Evolutionary conservation across 352 stramenopile genomes (phyloP), one percentile per base, ranked within the genome.

Genomic region (Phytophthora pistaciae): DNA sequence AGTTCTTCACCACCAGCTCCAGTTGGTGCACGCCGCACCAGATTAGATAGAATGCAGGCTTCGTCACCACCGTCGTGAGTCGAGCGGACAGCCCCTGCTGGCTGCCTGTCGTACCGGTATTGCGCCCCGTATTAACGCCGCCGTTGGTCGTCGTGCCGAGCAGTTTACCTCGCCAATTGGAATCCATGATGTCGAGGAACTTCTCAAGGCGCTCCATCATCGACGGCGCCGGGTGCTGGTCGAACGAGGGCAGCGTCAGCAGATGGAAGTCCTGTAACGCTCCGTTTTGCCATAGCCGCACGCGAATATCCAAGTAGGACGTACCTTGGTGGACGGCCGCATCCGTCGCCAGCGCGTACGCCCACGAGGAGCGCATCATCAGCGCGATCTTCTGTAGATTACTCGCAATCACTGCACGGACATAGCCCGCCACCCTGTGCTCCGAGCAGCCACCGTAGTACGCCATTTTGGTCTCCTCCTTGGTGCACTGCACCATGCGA

Each of bases 321-420:
- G 81, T 87, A n/a, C 60, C 56, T 70, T 90, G 81, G 64, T 92
- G 82, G 25, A 69, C 42, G n/a, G 78, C 64, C 14, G 82, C 77
- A 10, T 91, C 82, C 0, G 79, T 87, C 16, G 76, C 71, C 49
- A 91, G 67, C 6, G 78, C 64, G 60, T 85, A 91, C 10, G 82
- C 58, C 84, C 84, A 91, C 14, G 80, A 80, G 2, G 73, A 69
- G 55, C 84, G 84, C 84, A 91, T 87, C 82, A 91, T 84, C 54
- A 78, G 75, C 52, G 82, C 82, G 33, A 90, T 82, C 57, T 82
- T 86, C 70, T 91, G 82, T 59, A 91, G 27, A 56, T 89, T 91
- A 64, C 80, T 90, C 27, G 82, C 84, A 9, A 90, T 65, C 36
- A 90, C 68, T 3, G 80, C 80, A 38, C 84, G 80, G 20, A 89